These are phyloP conservation scores for Arachis stenosperma DNA, from an alignment of 306 rosid genomes.

Conservation along the genomic window DNA sequence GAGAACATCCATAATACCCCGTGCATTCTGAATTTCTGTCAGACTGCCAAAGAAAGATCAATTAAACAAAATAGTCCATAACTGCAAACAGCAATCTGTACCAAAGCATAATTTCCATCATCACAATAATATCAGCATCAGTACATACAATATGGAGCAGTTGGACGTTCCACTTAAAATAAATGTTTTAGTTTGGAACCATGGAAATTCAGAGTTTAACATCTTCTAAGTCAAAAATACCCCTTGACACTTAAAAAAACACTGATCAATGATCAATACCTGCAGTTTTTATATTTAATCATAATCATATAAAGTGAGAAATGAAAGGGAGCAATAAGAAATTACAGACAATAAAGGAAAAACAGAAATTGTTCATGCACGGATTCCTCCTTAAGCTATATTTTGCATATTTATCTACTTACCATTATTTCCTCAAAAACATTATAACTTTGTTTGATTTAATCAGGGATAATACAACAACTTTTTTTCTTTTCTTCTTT, in stretches of 20 bases:
- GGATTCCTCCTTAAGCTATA: slow-evolving; percentile 4
- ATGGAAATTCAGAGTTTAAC: slow-evolving; percentile 18
- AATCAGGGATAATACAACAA: no score
- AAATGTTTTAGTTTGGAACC: not conserved
- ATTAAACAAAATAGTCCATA: slow-evolving; percentile 31
- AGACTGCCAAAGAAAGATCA: slow-evolving; percentile 54
- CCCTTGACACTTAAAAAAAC: slow-evolving; percentile 7
- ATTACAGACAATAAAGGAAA: not conserved
- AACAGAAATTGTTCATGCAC: slow-evolving; percentile 6
- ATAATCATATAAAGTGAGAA: slow-evolving; percentile 12
- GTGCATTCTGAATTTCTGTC: slow-evolving; percentile 96
- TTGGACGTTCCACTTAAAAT: not conserved
- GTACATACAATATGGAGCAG: not conserved
- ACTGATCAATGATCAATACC: slow-evolving; percentile 10
- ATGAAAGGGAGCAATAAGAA: not conserved
- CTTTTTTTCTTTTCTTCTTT: no score
- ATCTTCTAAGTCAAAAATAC: slow-evolving; percentile 2
- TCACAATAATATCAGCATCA: not conserved
- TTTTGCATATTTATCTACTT: not conserved
- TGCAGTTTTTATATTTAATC: not conserved
- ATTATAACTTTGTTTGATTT: no score
- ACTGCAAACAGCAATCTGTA: slow-evolving; percentile 16
- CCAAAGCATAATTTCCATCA: slow-evolving; percentile 18
- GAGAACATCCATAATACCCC: slow-evolving; percentile 96
- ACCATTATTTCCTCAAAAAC: slow-evolving; percentile 10